Evolutionary conservation across 2,329 filamentous ascomycete genomes (phyloP).

Genomic region (Chrysoporthe deuterocubensis): DNA sequence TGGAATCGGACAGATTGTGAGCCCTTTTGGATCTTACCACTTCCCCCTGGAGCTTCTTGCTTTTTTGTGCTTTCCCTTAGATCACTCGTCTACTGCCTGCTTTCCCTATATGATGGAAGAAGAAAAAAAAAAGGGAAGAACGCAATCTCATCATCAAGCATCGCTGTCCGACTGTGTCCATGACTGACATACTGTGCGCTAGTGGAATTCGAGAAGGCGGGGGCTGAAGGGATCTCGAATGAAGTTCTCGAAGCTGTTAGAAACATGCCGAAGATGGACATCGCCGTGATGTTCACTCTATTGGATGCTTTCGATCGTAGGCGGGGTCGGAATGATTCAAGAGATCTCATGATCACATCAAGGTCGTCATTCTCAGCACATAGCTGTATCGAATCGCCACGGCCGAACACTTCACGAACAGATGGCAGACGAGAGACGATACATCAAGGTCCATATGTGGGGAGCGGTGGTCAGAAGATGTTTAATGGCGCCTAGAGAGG

Average conservation of each 20-base stretch:
- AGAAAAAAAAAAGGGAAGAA: not conserved
- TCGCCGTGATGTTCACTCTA: slow-evolving; percentile 4
- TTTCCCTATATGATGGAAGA: too few relatives aligned
- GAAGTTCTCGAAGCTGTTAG: not conserved
- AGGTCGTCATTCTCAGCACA: not conserved
- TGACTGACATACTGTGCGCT: not conserved
- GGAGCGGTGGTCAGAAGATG: not conserved
- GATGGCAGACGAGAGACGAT: not conserved
- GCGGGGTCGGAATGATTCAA: not conserved
- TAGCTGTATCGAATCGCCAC: not conserved
- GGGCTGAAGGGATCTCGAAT: not conserved
- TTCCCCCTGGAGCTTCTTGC: not conserved
- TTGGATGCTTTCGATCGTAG: slow-evolving; percentile 8
- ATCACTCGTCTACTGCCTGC: not conserved
- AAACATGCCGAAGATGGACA: slow-evolving; percentile 8
- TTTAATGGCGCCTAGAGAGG: not conserved
- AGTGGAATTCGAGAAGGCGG: slow-evolving; percentile 9
- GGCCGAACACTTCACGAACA: not conserved
- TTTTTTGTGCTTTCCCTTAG: not conserved
- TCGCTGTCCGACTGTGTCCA: not conserved
- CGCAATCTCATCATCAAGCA: not conserved
- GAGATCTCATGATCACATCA: not conserved
- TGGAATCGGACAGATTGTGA: slow-evolving; percentile 43
- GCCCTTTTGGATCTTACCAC: slow-evolving; percentile 28
- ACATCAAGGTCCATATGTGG: not conserved